These are phyloP conservation scores for Talaromyces verruculosus DNA, from an alignment of 2,329 filamentous ascomycete species.

Conservation along the genomic window DNA sequence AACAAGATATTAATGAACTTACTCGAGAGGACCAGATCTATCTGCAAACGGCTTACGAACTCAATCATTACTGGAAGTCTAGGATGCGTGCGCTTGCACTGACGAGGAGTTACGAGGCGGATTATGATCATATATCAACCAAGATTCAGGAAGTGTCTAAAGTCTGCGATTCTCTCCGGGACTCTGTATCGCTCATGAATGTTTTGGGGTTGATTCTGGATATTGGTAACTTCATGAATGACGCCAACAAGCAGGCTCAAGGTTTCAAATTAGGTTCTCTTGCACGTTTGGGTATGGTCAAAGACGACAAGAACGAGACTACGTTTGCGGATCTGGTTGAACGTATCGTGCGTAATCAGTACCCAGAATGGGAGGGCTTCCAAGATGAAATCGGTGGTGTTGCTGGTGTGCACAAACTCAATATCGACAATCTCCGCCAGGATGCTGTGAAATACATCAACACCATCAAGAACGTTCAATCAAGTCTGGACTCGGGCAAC, in stretches of 20 bases:
- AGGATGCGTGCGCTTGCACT: slow-evolving; percentile 87
- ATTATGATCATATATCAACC: slow-evolving; percentile 86
- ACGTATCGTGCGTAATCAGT: slow-evolving; percentile 92
- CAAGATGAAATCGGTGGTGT: slow-evolving; percentile 80
- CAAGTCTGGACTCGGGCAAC: slow-evolving; percentile 87
- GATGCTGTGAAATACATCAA: slow-evolving; percentile 92
- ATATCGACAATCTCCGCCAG: slow-evolving; percentile 83
- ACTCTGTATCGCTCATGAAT: slow-evolving; percentile 92
- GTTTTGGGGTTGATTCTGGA: slow-evolving; percentile 93
- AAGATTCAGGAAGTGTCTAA: slow-evolving; percentile 83
- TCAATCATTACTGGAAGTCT: slow-evolving; percentile 98
- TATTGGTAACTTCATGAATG: slow-evolving; percentile 99
- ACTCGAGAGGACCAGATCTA: slow-evolving; percentile 96
- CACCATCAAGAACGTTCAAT: slow-evolving; percentile 91
- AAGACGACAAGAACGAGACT: slow-evolving; percentile 97
- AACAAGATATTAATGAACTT: slow-evolving; percentile 82
- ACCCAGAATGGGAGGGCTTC: slow-evolving; percentile 92
- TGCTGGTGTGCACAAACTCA: slow-evolving; percentile 79
- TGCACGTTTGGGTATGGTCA: slow-evolving; percentile 91
- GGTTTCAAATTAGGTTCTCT: slow-evolving; percentile 98
- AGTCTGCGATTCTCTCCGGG: slow-evolving; percentile 84
- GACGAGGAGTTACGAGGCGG: slow-evolving; percentile 77
- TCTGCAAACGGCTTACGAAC: slow-evolving; percentile 85
- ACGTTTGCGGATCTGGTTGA: slow-evolving; percentile 95
- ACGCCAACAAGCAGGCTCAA: slow-evolving; percentile 94